phyloP scores from a whole-genome alignment of 352 stramenopile species.

The Pythium myriotylum region DNA sequence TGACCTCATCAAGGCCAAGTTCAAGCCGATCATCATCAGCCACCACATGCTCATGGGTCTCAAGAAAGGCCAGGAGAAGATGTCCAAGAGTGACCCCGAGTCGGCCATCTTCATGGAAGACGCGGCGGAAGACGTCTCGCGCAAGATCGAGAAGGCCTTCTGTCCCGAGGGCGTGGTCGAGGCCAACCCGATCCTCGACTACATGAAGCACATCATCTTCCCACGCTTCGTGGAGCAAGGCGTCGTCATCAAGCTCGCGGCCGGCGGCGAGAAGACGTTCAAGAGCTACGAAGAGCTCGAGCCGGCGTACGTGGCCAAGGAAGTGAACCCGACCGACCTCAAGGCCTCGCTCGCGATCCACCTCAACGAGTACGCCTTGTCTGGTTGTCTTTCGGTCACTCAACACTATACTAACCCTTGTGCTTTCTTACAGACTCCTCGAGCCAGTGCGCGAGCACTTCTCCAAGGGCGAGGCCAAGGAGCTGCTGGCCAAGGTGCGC shows the following conservation, averaged over 20 bases:
- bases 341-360: slow-evolving; percentile 92
- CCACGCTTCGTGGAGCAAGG: slow-evolving; percentile 59
- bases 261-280: slow-evolving; percentile 83
- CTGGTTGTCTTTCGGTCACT: neutral
- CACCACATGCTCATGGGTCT: slow-evolving; percentile 99
- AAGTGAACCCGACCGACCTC: slow-evolving; percentile 93
- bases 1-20: slow-evolving; percentile 93
- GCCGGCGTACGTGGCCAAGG: slow-evolving; percentile 86
- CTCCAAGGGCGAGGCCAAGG: slow-evolving; percentile 92
- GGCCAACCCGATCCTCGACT: slow-evolving; percentile 96
- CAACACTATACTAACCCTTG: slow-evolving; percentile 2
- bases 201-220: slow-evolving; percentile 98
- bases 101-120: slow-evolving; percentile 99
- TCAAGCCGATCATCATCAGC: slow-evolving; percentile 96
- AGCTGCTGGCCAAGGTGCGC: slow-evolving; percentile 95
- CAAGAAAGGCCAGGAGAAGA: slow-evolving; percentile 99
- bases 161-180: slow-evolving; percentile 91
- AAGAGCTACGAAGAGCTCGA: slow-evolving; percentile 89
- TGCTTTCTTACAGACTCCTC: slow-evolving; percentile 73
- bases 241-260: slow-evolving; percentile 52
- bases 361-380: slow-evolving; percentile 88
- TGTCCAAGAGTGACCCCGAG: slow-evolving; percentile 99
- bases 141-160: slow-evolving; percentile 99
- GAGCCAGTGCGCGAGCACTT: slow-evolving; percentile 98
- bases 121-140: slow-evolving; percentile 91